These are phyloP conservation scores for Dryadomyces quercus-mongolicae DNA, from an alignment of 2,329 filamentous ascomycete genomes.

Conservation along the genomic window DNA sequence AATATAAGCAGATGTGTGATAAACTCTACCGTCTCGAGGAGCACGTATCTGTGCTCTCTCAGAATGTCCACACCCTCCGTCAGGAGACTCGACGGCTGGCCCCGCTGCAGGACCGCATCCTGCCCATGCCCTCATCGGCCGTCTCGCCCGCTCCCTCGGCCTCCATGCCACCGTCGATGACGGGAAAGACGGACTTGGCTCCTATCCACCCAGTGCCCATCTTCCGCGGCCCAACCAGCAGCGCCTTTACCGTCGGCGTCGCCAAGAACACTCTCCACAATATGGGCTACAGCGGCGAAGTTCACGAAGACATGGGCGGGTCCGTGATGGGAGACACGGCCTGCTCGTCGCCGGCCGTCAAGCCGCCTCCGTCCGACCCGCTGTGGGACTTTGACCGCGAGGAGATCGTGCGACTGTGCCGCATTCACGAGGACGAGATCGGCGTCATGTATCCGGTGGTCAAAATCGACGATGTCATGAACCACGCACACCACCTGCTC, in stretches of 20 bases:
- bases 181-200: constrained; percentile 26
- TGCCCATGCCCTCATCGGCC: constrained; percentile 23
- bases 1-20: constrained; percentile 70
- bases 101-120: constrained; percentile 28
- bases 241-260: constrained; percentile 73
- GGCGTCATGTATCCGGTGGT: constrained; percentile 86
- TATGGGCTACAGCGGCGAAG: constrained; percentile 67
- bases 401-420: constrained; percentile 68
- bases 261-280: constrained; percentile 78
- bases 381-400: constrained; percentile 68
- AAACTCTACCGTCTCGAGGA: constrained; percentile 69
- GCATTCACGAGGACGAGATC: constrained; percentile 79
- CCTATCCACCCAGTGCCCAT: constrained; percentile 43
- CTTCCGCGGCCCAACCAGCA: constrained; percentile 69
- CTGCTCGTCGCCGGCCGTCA: constrained; percentile 19
- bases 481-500: constrained; percentile 57
- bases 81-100: constrained; percentile 34
- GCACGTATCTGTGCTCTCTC: constrained; percentile 68
- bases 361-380: constrained; percentile 47
- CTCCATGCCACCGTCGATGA: constrained; percentile 28
- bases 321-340: constrained; percentile 24
- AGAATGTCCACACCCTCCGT: constrained; percentile 57
- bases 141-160: constrained; percentile 29
- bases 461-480: constrained; percentile 58
- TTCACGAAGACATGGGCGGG: constrained; percentile 40